phyloP scores from a whole-genome alignment of 305 asterid species.

The Salvia sclarea region DNA sequence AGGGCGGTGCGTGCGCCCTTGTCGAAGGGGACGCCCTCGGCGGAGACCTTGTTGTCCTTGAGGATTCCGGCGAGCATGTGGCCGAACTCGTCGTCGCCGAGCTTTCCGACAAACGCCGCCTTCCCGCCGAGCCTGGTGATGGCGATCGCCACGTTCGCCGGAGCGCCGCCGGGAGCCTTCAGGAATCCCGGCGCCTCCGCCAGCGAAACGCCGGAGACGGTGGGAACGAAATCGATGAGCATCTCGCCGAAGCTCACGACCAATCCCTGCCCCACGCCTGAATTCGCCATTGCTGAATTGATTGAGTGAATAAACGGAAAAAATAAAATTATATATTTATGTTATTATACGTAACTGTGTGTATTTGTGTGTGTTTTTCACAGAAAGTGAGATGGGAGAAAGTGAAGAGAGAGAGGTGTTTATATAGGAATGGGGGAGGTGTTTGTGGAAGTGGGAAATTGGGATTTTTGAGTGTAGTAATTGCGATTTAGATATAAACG shows the following conservation, averaged over 20 bases:
- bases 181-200: constrained; percentile 87
- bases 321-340: too few species aligned
- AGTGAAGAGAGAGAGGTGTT: background rate
- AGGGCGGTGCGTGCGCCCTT: constrained; percentile 81
- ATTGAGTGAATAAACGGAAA: background rate
- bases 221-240: constrained; percentile 88
- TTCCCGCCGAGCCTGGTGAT: constrained; percentile 77
- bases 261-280: constrained; percentile 35
- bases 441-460: background rate
- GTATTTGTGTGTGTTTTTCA: background rate
- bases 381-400: background rate
- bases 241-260: constrained; percentile 92
- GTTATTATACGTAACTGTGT: background rate
- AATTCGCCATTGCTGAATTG: constrained; percentile 38
- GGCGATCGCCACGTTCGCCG: constrained; percentile 86
- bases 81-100: constrained; percentile 90
- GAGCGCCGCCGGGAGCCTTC: constrained; percentile 92
- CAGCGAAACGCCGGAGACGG: constrained; percentile 84
- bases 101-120: constrained; percentile 78
- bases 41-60: constrained; percentile 66
- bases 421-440: constrained; percentile 26
- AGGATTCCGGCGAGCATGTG: constrained; percentile 89
- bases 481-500: background rate
- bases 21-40: constrained; percentile 71
- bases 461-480: constrained; percentile 1